Conservation (phyloP, 352 stramenopile genomes). For the Phytophthora chlamydospora region DNA sequence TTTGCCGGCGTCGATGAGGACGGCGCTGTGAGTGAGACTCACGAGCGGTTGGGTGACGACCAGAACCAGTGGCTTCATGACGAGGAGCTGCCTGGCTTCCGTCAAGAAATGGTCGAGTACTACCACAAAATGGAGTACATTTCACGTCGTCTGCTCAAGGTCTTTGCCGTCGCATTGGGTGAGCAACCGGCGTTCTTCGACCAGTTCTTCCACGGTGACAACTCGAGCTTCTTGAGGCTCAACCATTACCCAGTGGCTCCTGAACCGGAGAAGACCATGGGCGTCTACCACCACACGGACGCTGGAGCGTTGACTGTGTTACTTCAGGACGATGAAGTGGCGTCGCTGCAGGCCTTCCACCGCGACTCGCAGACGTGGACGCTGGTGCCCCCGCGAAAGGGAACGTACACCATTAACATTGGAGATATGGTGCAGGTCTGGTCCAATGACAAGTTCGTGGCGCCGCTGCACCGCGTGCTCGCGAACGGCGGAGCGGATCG, state of each 20-base stretch:
- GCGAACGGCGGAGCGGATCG: conserved; percentile 42
- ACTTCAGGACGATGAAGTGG: conserved; percentile 63
- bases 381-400: conserved; percentile 46
- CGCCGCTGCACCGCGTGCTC: conserved; percentile 56
- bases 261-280: conserved; percentile 49
- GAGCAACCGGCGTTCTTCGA: conserved; percentile 57
- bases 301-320: conserved; percentile 61
- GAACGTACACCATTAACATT: conserved; percentile 66
- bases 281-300: conserved; percentile 67
- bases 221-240: conserved; percentile 91
- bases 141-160: conserved; percentile 54
- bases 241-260: conserved; percentile 90
- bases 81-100: conserved; percentile 58
- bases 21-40: conserved; percentile 41
- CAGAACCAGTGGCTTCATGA: conserved; percentile 85
- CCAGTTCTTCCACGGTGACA: conserved; percentile 63
- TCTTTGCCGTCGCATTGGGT: conserved; percentile 57
- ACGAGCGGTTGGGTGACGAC: conserved; percentile 84
- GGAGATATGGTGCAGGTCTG: conserved; percentile 67
- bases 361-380: conserved; percentile 51
- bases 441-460: conserved; percentile 57
- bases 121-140: conserved; percentile 61
- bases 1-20: conserved; percentile 38
- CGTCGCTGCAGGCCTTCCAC: conserved; percentile 60
- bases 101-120: conserved; percentile 42